Evolutionary conservation across 1,284 basidiomycete genomes (phyloP).

Genomic region (Xerocomus minutiporus): DNA sequence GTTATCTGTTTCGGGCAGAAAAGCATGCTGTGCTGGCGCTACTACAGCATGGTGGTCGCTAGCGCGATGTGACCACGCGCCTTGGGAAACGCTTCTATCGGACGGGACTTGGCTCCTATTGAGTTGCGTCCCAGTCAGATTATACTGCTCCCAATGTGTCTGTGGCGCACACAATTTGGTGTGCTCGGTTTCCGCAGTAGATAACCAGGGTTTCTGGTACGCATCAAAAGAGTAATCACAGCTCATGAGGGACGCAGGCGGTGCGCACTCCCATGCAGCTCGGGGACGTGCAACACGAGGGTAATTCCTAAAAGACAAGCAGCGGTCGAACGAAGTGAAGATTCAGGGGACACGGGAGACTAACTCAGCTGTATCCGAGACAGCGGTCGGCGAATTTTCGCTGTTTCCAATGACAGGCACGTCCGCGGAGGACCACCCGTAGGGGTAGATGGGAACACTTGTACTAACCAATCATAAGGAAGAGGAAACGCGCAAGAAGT

Average conservation of each 20-base stretch:
- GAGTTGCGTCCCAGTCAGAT: background rate
- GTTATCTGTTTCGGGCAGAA: background rate
- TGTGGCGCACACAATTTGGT: constrained; percentile 1
- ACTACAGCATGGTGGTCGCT: constrained; percentile 21
- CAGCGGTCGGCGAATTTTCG: background rate
- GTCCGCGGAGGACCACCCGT: background rate
- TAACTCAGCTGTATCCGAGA: constrained; percentile 9
- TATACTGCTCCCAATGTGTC: background rate
- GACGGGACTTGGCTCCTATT: constrained; percentile 17
- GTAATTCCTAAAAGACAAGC: constrained; percentile 4
- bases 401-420: background rate
- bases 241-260: background rate
- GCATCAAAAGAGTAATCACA: background rate
- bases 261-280: background rate
- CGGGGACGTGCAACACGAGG: background rate
- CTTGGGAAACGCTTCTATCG: background rate
- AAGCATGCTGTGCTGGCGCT: constrained; percentile 11
- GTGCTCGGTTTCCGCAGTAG: background rate
- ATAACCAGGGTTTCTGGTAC: background rate
- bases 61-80: background rate
- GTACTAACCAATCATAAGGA: constrained; percentile 9
- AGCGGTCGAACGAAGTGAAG: background rate
- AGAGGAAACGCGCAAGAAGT: background rate
- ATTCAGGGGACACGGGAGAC: constrained; percentile 2
- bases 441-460: background rate